Conservation (phyloP, 192 early-diverging fungal genomes). For the Lunasporangiospora selenospora region DNA sequence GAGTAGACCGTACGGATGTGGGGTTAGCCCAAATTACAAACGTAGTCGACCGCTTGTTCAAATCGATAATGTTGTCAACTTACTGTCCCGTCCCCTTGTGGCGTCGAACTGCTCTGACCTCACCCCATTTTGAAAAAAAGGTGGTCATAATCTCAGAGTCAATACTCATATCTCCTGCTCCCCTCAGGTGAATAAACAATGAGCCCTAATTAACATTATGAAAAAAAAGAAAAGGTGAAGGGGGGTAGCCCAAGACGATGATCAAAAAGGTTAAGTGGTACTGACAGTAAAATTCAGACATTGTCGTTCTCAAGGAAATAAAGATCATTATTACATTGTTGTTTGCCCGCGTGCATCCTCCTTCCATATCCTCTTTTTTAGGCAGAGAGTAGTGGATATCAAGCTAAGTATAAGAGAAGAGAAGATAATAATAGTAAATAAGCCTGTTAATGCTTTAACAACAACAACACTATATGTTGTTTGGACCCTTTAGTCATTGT, state of each 20-base stretch:
- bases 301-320: neutral
- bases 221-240: neutral
- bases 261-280: neutral
- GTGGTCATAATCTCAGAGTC: slow-evolving; percentile 41
- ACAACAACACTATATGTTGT: neutral
- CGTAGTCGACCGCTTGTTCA: neutral
- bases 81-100: slow-evolving; percentile 12
- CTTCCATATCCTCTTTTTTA: slow-evolving; percentile 47
- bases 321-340: slow-evolving; percentile 45
- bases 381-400: slow-evolving; percentile 63
- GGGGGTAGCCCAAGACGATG: neutral
- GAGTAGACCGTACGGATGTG: neutral
- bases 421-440: neutral
- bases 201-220: slow-evolving; percentile 45
- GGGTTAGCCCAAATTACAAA: neutral
- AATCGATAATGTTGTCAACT: no score
- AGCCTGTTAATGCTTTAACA: neutral
- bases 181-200: slow-evolving; percentile 51
- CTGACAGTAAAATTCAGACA: neutral
- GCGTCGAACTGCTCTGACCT: slow-evolving; percentile 51
- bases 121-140: slow-evolving; percentile 55
- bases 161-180: slow-evolving; percentile 17
- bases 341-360: slow-evolving; percentile 49
- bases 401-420: slow-evolving; percentile 19
- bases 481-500: neutral